phyloP scores from a whole-genome alignment of 2,329 filamentous ascomycete genomes.

The Aspergillus sp. region DNA sequence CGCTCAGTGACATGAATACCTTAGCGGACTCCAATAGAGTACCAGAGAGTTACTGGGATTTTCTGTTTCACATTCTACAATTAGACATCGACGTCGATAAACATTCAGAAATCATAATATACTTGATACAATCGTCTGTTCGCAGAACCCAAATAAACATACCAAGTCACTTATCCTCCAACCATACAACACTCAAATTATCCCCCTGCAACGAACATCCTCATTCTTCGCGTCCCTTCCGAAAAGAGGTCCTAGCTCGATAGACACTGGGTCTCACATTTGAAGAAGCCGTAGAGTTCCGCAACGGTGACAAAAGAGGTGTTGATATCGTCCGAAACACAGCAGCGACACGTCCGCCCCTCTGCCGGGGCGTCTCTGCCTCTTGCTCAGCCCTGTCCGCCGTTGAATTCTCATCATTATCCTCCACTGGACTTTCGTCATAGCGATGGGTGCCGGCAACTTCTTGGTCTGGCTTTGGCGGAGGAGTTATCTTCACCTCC shows the following conservation, averaged over 20 bases:
- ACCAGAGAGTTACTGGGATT: background rate
- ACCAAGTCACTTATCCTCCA: background rate
- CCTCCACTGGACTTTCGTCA: background rate
- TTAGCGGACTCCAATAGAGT: background rate
- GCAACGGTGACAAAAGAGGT: constrained; percentile 6
- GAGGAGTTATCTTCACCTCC: background rate
- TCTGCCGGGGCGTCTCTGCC: background rate
- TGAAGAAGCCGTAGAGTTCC: background rate
- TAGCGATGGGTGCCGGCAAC: background rate
- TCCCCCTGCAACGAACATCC: background rate
- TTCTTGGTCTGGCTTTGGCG: background rate
- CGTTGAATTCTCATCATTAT: background rate
- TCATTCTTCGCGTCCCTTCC: background rate
- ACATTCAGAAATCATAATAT: background rate
- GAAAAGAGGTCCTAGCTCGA: constrained; percentile 5
- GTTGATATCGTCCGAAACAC: constrained; percentile 3
- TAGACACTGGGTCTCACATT: background rate
- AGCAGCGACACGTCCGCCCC: background rate
- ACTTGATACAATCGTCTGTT: background rate
- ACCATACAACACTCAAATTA: background rate
- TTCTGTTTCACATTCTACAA: background rate
- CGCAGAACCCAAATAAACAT: too few species aligned
- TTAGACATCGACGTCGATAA: background rate
- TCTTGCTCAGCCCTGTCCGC: background rate
- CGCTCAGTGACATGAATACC: constrained; percentile 6